A percentile compares a stretch with the other conserved stretches of the same genome.
Evolutionary conservation across 768 basidiomycete genomes (phyloP).

Genomic region (Amylocystis lapponica): DNA sequence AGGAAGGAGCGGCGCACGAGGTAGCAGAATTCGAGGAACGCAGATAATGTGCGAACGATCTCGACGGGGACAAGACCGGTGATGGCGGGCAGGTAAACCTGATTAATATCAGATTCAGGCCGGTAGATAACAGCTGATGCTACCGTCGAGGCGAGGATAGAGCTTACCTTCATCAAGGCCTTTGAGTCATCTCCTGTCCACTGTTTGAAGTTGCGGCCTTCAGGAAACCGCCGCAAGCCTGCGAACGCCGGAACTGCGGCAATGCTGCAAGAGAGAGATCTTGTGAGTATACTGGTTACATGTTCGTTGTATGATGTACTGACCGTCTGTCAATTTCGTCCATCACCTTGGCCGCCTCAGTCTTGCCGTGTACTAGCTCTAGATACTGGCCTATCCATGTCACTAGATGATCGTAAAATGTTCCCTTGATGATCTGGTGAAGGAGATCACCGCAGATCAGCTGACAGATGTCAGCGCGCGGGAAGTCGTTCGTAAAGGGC

Average conservation of each 20-base stretch:
- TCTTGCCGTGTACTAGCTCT: neutral
- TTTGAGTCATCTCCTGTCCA: slow-evolving; percentile 26
- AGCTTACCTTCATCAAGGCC: slow-evolving; percentile 22
- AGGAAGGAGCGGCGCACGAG: slow-evolving; percentile 2
- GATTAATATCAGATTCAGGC: neutral
- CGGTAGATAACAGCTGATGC: neutral
- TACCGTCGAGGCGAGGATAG: too few relatives aligned
- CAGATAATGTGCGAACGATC: slow-evolving; percentile 11
- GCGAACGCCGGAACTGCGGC: slow-evolving; percentile 15
- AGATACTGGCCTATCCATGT: slow-evolving; percentile 28
- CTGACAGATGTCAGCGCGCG: slow-evolving; percentile 27
- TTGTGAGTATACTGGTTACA: too few relatives aligned
- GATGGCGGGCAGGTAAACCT: slow-evolving; percentile 21
- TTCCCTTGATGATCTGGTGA: slow-evolving; percentile 29
- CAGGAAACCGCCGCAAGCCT: slow-evolving; percentile 14
- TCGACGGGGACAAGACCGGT: slow-evolving; percentile 10
- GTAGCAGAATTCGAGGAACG: slow-evolving; percentile 22
- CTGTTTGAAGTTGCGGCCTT: slow-evolving; percentile 21
- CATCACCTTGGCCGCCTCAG: slow-evolving; percentile 1
- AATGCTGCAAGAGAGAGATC: too few relatives aligned
- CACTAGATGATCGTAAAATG: slow-evolving; percentile 32
- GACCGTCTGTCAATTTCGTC: slow-evolving; percentile 14
- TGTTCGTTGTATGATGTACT: too few relatives aligned
- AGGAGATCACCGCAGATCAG: slow-evolving; percentile 24
- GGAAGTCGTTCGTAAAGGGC: slow-evolving; percentile 32